Base-by-base conservation (phyloP, 257 asterid species). In the Craterostigma plantagineum region DNA sequence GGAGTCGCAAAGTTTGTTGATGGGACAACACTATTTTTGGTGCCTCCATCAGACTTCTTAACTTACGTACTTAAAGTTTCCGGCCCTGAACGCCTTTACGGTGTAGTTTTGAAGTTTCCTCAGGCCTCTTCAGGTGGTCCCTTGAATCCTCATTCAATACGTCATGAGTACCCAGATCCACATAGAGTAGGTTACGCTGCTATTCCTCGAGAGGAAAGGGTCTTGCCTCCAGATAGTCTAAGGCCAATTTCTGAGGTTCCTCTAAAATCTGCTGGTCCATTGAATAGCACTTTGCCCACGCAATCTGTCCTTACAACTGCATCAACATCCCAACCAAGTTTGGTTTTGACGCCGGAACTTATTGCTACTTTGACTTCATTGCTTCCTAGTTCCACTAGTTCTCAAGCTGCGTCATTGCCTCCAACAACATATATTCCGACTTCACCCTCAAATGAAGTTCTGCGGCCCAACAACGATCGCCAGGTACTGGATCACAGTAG, bases 71-170 rank as follows among this genome's bases (percentile, higher is more conserved):
- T 87, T 46, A 77, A 75, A 59, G 71, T 87, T 49, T 53, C 57
- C 58, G 98, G 95, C 30, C 98, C 95, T n/a, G 76, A 63, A 55
- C 92, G 98, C 60, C 92, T 87, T 12, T 87, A 83, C 61, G 98
- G 98, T 38, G 92, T 87, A 17, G 86, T 87, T 64, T 62, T 87
- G 8, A 79, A 83, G 52, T 87, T 87, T 53, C 77, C 77, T 45
- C 72, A 66, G 50, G 63, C 48, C 41, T 60, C 78, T 50, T 55
- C 51, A 57, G 57, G 47, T 37, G 46, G 63, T 37, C 11, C 67
- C 45, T 16, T 59, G 38, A 65, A 47, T 53, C 61, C 70, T 4
- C 65, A 15, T 17, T 16, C 68, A 14, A 42, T 46, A 50, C 78
- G 55, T 55, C 70, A 67, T 47, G 79, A 57, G 16, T 62, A 71